Base-by-base conservation (phyloP, 148 eudicot genomes). In the Vaccinium macrocarpon region DNA sequence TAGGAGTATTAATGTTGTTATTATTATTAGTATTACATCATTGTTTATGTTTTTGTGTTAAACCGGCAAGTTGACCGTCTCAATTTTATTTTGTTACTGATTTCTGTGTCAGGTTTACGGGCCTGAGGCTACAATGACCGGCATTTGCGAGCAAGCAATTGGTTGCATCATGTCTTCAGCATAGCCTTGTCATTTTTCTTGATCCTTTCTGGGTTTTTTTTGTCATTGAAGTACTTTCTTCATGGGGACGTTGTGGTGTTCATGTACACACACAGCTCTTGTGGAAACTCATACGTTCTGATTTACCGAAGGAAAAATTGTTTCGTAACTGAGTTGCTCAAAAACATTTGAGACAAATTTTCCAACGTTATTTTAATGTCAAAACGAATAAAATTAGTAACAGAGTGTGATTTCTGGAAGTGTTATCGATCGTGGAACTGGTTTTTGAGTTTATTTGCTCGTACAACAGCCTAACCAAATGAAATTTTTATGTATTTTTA, bases 101-200 rank as follows among this genome's bases (percentile, higher is more conserved):
- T 23, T 19, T 52, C 50, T 82, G 18, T 76, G 86, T 53, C 84
- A 95, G 98, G 98, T 95, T 32, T 94, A 94, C 77, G 98, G 98
- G 57, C 98, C 98, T 27, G 98, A 96, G 88, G 96, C 92, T 84
- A 96, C 98, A 71, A 96, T 96, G 98, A 96, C 98, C 0, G 98
- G 98, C 76, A 96, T 96, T 80, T 96, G 98, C 98, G 94, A 96
- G 82, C 95, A 96, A 89, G 98, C 98, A 75, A 96, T 96, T 77
- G 95, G 93, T 81, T 96, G 98, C 92, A 90, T 96, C 87, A 81
- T 86, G 46, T 94, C 89, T 23, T 90, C 94, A 84, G 97, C 98
- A 62, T 96, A 85, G 89, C 74, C 48, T 21, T 35, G 5, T 27
- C 72, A 13, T 59, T 61, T 66, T 42, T 59, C 55, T 50, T 46